phyloP scores from a whole-genome alignment of 768 basidiomycete species.

The Cystobasidiopsis lactophilus region DNA sequence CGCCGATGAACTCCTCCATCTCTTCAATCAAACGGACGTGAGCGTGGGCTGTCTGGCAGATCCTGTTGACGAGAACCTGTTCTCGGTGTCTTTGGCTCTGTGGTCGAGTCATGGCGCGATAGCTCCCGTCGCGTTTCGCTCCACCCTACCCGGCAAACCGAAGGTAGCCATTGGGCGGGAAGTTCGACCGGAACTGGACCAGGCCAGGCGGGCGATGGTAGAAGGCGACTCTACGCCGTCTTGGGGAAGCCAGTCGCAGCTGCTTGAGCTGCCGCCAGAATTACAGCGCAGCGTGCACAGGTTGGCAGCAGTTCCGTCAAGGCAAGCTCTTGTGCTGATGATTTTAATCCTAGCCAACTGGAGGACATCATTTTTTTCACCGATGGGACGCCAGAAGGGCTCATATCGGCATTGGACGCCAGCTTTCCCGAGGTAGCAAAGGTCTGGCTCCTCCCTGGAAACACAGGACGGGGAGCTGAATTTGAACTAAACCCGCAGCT shows the following conservation, averaged over 20 bases:
- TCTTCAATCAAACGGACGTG: neutral
- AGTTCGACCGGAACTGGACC: constrained; percentile 3
- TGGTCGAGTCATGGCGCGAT: neutral
- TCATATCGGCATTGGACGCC: constrained; percentile 3
- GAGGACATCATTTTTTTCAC: constrained; percentile 5
- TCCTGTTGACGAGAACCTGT: neutral
- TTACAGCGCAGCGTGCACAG: no score
- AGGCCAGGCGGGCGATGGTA: neutral
- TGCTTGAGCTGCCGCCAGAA: no score
- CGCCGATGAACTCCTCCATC: neutral
- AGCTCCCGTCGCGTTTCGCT: constrained; percentile 2
- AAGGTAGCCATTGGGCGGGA: constrained; percentile 8
- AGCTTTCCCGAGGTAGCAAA: neutral
- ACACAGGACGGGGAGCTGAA: neutral
- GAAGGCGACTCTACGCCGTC: no score
- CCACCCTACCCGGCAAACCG: constrained; percentile 3
- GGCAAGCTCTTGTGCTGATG: no score
- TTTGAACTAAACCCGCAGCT: constrained; percentile 33
- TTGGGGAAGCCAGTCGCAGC: no score
- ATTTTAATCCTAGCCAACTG: constrained; percentile 1
- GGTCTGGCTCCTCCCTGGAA: neutral
- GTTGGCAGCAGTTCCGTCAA: no score
- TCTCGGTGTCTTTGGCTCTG: neutral
- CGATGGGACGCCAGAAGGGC: constrained; percentile 8
- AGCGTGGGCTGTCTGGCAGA: neutral